These are phyloP conservation scores for Aureobasidium sp. DNA, from an alignment of 2,329 filamentous ascomycete species.

Conservation along the genomic window DNA sequence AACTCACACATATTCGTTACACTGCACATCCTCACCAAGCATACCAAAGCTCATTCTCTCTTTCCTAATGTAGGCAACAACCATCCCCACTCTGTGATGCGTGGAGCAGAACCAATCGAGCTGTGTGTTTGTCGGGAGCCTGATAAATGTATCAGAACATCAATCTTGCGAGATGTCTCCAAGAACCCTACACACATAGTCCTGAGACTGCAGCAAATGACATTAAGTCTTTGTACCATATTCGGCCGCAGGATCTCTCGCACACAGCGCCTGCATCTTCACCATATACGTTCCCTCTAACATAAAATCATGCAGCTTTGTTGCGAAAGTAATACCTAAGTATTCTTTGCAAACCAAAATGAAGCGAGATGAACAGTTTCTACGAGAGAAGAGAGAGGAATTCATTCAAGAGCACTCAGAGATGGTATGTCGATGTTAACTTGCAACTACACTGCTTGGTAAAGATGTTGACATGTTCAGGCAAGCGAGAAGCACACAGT, in stretches of 20 bases:
- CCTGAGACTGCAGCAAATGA: background rate
- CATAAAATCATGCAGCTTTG: no score
- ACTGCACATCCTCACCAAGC: background rate
- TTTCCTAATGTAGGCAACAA: background rate
- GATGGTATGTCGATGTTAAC: background rate
- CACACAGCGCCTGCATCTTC: background rate
- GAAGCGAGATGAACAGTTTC: background rate
- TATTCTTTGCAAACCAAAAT: background rate
- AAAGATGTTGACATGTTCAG: background rate
- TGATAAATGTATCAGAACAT: no score
- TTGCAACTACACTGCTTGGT: background rate
- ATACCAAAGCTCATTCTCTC: background rate
- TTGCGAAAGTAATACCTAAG: background rate
- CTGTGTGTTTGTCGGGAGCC: background rate
- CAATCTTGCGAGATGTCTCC: no score
- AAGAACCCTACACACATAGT: background rate
- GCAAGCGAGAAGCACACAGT: background rate
- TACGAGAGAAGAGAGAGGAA: background rate
- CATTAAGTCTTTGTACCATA: background rate
- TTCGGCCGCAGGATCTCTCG: background rate
- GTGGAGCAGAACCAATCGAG: background rate
- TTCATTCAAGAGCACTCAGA: background rate
- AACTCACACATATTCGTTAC: background rate
- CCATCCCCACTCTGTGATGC: background rate
- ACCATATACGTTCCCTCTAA: background rate